Percentiles rank a stretch among this genome's conserved stretches.
These are phyloP conservation scores for Claviceps sp. DNA, from an alignment of 2,329 filamentous ascomycete species.

Conservation along the genomic window DNA sequence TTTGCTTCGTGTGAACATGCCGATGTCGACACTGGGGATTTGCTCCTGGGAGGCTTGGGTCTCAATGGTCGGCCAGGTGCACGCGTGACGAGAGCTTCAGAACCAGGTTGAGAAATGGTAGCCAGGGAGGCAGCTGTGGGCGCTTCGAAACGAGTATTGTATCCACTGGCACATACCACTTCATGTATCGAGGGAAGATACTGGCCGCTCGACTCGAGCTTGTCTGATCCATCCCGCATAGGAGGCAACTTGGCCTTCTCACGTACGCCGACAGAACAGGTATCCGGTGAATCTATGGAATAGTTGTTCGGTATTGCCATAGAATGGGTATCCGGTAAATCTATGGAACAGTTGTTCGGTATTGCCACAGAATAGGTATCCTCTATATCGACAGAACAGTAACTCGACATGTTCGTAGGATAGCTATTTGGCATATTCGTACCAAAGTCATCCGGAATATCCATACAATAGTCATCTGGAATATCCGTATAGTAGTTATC, in stretches of 20 bases:
- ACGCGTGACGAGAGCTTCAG: constrained; percentile 15
- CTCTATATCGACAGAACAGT: too few relatives aligned
- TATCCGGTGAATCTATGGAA: not conserved
- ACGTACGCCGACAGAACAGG: constrained; percentile 8
- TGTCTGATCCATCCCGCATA: constrained; percentile 23
- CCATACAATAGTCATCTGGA: too few relatives aligned
- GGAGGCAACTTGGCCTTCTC: constrained; percentile 20
- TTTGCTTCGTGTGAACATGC: constrained; percentile 36
- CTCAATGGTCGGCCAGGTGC: constrained; percentile 22
- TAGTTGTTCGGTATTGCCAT: too few relatives aligned
- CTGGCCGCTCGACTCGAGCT: constrained; percentile 21
- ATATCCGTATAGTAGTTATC: too few relatives aligned
- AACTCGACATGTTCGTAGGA: too few relatives aligned
- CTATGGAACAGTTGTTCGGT: too few relatives aligned
- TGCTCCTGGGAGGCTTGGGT: constrained; percentile 18
- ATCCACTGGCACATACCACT: too few relatives aligned
- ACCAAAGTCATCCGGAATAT: too few relatives aligned
- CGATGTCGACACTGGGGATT: constrained; percentile 27
- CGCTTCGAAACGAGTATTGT: constrained; percentile 16
- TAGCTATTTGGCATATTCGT: too few relatives aligned
- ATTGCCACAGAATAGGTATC: too few relatives aligned
- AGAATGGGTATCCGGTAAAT: too few relatives aligned
- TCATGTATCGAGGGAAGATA: constrained; percentile 26
- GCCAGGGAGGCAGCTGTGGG: constrained; percentile 20
- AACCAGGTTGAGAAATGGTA: constrained; percentile 11